Base-by-base conservation (phyloP, 257 asterid genomes). In the Przewalskia tangutica region DNA sequence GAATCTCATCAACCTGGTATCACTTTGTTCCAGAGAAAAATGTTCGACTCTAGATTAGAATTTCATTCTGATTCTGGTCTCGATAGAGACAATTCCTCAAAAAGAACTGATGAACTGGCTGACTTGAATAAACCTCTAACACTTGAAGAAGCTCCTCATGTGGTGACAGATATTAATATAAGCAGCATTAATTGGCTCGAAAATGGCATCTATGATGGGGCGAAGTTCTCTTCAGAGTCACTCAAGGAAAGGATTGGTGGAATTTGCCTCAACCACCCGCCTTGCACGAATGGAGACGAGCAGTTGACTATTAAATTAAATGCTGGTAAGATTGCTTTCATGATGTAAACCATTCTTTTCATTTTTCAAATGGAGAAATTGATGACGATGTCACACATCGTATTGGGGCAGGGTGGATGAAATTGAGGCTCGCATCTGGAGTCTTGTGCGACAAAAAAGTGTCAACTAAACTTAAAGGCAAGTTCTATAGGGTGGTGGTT, bases 281-380 rank as follows among this genome's bases (percentile, higher is more conserved):
- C 81, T 16, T 81, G 18, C 75, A 76, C 76, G 82, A 83, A 75
- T 73, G 85, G 87, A 32, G 82, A 80, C 23, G 91, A 85, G 86
- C 92, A 42, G 80, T 60, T 48, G 46, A 40, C 65, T 62, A 82
- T 75, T 86, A 86, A 82, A 36, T 64, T 63, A 14, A 77, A 60
- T 63, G 53, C 89, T 48, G 93, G 97, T 93, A 86, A 87, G 87
- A 51, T 53, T 77, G 18, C 54, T 62, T 27, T 38, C 40, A 36
- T 48, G 59, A 62, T 27, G 63, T 27, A 40, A 66, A 38, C 51
- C 76, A 6, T 23, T 68, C 55, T 68, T 75, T 82, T 65, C 78
- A 81, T 7, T 62, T 66, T 68, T n/a, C n/a, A 79, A 73, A 75
- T n/a, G n/a, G n/a, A n/a, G n/a, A n/a, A n/a, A n/a, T n/a, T n/a